Evolutionary conservation across 73 alveolate genomes (phyloP), one percentile per base, ranked within the genome.

Genomic region (Uronychia binucleata): DNA sequence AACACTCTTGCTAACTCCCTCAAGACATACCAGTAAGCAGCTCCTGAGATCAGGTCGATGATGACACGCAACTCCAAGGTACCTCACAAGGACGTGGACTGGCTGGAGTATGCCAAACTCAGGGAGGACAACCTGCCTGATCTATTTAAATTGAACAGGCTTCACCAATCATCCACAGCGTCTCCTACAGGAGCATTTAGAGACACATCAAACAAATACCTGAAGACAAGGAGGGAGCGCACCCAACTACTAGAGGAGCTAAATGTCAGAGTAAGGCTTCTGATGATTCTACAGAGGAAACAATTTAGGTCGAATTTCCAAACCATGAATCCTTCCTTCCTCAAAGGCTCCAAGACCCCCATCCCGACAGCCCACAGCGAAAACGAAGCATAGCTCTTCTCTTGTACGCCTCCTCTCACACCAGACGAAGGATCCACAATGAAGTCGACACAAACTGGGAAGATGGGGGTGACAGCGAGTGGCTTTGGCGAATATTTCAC

Each of bases 41-140:
- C 67, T 19, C 67, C 19, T 46, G 5, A 46, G n/a, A 46, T 46
- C 67, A 46, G 67, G n/a, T 46, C 67, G 5, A 19, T 19, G 5
- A 11, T 46, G 67, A 19, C n/a, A 46, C 5, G 19, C 5, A 11
- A 46, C 67, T 5, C n/a, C n/a, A 46, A 46, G 67, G 5, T 11
- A 46, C 5, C 5, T 46, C 81, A 59, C 14, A 81, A 33, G 27
- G 81, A 81, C 28, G 31, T 59, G 11, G 77, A 58, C 74, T 81
- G 88, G 88, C 28, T 81, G 29, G 27, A 77, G 1, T 81, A 81
- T 60, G 80, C 88, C 29, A 81, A 81, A 29, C 8, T 34, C 76
- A 81, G 75, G 58, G 77, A 81, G 59, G 88, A 60, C 19, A 78
- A 59, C 29, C 31, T 59, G 81, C 78, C 59, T 30, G 80, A 60